Conservation (phyloP, 1,284 basidiomycete species). For the Heterobasidion occidentale region DNA sequence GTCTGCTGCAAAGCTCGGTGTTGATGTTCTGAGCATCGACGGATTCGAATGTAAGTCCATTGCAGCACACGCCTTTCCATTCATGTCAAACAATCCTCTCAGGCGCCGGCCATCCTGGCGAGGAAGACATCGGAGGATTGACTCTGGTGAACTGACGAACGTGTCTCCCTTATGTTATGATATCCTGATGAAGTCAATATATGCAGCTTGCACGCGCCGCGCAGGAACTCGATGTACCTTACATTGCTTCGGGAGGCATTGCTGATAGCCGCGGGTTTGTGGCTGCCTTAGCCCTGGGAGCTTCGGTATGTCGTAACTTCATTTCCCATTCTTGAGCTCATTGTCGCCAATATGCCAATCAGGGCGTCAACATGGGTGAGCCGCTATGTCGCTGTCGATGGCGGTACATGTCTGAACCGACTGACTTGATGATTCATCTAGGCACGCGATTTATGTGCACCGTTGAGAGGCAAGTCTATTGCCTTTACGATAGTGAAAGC, state of each 20-base stretch:
- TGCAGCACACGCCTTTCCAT: not conserved
- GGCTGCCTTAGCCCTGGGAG: slow-evolving; percentile 77
- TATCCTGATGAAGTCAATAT: not conserved
- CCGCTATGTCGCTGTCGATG: slow-evolving; percentile 3
- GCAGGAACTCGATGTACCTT: slow-evolving; percentile 79
- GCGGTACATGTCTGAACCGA: not conserved
- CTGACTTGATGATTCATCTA: slow-evolving; percentile 17
- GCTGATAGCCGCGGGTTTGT: slow-evolving; percentile 80
- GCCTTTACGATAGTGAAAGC: slow-evolving; percentile 3
- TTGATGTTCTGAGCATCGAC: slow-evolving; percentile 83
- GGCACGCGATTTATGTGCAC: slow-evolving; percentile 87
- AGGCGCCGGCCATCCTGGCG: slow-evolving; percentile 93
- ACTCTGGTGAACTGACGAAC: slow-evolving; percentile 55
- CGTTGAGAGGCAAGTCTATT: slow-evolving; percentile 46
- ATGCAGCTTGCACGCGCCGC: slow-evolving; percentile 78
- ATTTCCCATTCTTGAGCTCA: not conserved
- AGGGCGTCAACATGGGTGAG: slow-evolving; percentile 84
- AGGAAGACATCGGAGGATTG: slow-evolving; percentile 91
- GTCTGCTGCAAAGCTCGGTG: slow-evolving; percentile 73
- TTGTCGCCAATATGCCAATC: not conserved
- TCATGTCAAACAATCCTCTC: slow-evolving; percentile 1
- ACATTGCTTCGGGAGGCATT: slow-evolving; percentile 85
- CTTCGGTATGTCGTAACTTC: slow-evolving; percentile 32
- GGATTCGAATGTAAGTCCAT: slow-evolving; percentile 74
- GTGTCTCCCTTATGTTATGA: not conserved